Conservation (phyloP, 148 eudicot genomes). For the Mesembryanthemum crystallinum region DNA sequence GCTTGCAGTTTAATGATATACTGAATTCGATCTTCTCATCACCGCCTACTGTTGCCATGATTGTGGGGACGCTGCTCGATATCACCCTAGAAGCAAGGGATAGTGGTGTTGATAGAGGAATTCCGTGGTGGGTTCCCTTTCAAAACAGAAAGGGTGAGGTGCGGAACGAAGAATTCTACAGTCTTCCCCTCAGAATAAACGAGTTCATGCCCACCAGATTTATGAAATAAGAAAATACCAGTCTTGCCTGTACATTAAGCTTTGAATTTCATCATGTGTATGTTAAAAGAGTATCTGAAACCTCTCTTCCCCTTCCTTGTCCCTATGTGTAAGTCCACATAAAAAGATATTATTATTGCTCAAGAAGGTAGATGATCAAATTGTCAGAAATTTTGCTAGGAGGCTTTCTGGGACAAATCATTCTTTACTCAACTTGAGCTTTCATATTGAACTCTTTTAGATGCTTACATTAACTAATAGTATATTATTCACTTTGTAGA, state of each 20-base stretch:
- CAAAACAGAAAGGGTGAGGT: slow-evolving; percentile 67
- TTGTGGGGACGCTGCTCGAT: slow-evolving; percentile 66
- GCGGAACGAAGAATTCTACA: slow-evolving; percentile 88
- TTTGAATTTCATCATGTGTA: slow-evolving; percentile 21
- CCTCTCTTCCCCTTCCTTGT: background rate
- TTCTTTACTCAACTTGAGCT: background rate
- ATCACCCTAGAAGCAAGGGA: slow-evolving; percentile 59
- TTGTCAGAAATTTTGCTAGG: background rate
- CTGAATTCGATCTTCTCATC: slow-evolving; percentile 84
- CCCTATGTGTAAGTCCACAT: slow-evolving; percentile 17
- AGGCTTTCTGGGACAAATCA: background rate
- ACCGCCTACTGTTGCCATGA: slow-evolving; percentile 71
- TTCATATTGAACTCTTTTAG: too few species aligned
- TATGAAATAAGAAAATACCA: slow-evolving; percentile 18
- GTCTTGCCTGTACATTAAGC: slow-evolving; percentile 30
- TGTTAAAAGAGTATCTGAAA: background rate
- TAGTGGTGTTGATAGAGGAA: slow-evolving; percentile 53
- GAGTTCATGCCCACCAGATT: slow-evolving; percentile 72
- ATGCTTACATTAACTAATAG: too few species aligned
- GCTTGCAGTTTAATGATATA: slow-evolving; percentile 83
- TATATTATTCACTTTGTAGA: too few species aligned
- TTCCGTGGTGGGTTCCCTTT: slow-evolving; percentile 89
- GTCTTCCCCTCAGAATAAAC: slow-evolving; percentile 65
- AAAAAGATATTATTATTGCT: background rate
- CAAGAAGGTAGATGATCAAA: background rate